phyloP scores from a whole-genome alignment of 768 basidiomycete species.

The Macrolepiota albuminosa region DNA sequence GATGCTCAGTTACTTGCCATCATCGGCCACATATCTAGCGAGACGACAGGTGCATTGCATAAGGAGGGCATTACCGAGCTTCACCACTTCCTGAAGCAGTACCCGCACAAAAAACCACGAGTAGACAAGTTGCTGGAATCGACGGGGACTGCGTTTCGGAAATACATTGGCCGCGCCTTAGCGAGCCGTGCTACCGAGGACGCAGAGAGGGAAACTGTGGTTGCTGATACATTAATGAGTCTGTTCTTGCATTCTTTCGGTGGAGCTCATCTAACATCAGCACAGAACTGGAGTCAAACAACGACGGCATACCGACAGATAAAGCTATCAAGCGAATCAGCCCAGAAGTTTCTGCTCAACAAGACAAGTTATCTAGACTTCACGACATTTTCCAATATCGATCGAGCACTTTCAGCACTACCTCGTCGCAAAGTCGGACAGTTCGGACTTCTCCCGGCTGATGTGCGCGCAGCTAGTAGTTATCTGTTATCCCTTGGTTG shows the following conservation, averaged over 20 bases:
- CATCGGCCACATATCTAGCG: slow-evolving; percentile 83
- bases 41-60: slow-evolving; percentile 84
- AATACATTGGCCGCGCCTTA: slow-evolving; percentile 85
- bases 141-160: slow-evolving; percentile 85
- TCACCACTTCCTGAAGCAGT: slow-evolving; percentile 87
- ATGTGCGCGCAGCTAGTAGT: not conserved
- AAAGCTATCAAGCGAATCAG: slow-evolving; percentile 27
- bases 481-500: not conserved
- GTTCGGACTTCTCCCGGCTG: slow-evolving; percentile 26
- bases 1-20: slow-evolving; percentile 79
- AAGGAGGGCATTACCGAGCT: slow-evolving; percentile 94
- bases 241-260: slow-evolving; percentile 23
- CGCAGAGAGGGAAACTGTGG: slow-evolving; percentile 71
- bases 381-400: slow-evolving; percentile 85
- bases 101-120: slow-evolving; percentile 77
- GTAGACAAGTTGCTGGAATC: slow-evolving; percentile 88
- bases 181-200: slow-evolving; percentile 88
- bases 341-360: slow-evolving; percentile 33
- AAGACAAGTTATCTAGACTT: slow-evolving; percentile 68
- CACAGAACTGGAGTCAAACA: slow-evolving; percentile 62
- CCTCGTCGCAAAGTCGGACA: slow-evolving; percentile 34
- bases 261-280: slow-evolving; percentile 9
- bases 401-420: slow-evolving; percentile 53
- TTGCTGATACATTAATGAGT: slow-evolving; percentile 85
- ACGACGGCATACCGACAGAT: slow-evolving; percentile 28